phyloP scores from a whole-genome alignment of 805 yeast genomes.

The Cyberlindnera mrakii region DNA sequence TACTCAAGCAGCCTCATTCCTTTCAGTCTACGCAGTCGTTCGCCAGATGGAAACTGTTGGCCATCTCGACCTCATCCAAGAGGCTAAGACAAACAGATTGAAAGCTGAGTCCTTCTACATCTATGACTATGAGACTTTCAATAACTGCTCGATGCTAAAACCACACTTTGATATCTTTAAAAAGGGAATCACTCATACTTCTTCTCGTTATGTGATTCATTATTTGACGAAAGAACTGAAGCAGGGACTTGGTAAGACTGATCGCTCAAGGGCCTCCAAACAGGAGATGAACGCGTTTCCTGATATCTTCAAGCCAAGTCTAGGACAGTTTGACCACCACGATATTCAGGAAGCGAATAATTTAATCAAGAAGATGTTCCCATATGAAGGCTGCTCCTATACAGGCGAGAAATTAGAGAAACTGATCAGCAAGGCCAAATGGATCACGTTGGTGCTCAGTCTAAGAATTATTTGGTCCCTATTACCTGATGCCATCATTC shows the following conservation, averaged over 20 bases:
- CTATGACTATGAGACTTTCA: slow-evolving; percentile 27
- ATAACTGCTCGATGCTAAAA: slow-evolving; percentile 22
- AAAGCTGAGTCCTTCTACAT: slow-evolving; percentile 27
- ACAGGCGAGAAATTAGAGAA: slow-evolving; percentile 25
- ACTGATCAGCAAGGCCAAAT: slow-evolving; percentile 19
- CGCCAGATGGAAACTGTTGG: slow-evolving; percentile 1
- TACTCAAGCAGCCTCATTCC: too few relatives aligned
- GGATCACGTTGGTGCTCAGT: slow-evolving; percentile 24
- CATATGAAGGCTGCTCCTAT: slow-evolving; percentile 31
- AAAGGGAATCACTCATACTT: slow-evolving; percentile 24
- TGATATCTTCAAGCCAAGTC: slow-evolving; percentile 30
- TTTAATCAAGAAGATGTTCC: slow-evolving; percentile 27
- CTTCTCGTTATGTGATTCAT: slow-evolving; percentile 30
- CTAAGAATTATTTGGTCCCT: slow-evolving; percentile 29
- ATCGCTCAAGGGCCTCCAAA: slow-evolving; percentile 14
- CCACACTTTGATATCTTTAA: slow-evolving; percentile 20
- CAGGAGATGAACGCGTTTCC: slow-evolving; percentile 15
- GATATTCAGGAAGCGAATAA: slow-evolving; percentile 25
- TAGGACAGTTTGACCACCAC: slow-evolving; percentile 28
- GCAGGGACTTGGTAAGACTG: slow-evolving; percentile 16
- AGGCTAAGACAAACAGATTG: slow-evolving; percentile 24
- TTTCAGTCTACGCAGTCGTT: background rate
- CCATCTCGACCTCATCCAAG: slow-evolving; percentile 23
- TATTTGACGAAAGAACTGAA: slow-evolving; percentile 27
- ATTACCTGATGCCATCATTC: slow-evolving; percentile 29